A percentile compares a stretch with the other conserved stretches of the same genome.
phyloP scores from a whole-genome alignment of 108 stramenopile species.

The Stephanodiscus triporus region DNA sequence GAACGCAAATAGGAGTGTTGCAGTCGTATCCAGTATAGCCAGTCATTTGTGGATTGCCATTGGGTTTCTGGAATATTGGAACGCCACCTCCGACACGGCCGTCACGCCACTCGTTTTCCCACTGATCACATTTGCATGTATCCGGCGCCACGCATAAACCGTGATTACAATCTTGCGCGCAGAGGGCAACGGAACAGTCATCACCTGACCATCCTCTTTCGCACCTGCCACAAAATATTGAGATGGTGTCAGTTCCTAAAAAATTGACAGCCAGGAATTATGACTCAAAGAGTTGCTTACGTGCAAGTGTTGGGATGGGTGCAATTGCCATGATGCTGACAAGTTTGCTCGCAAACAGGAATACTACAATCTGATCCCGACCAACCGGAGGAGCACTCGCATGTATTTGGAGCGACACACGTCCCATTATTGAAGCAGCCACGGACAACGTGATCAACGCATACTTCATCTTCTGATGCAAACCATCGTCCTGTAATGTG shows the following conservation, averaged over 20 bases:
- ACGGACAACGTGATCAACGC: conserved; percentile 77
- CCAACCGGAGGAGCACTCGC: conserved; percentile 79
- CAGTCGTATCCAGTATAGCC: conserved; percentile 92
- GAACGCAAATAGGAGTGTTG: conserved; percentile 79
- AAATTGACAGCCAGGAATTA: conserved; percentile 67
- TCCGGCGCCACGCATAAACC: conserved; percentile 83
- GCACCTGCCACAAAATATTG: conserved; percentile 49
- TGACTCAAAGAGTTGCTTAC: conserved; percentile 28
- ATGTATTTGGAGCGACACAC: conserved; percentile 79
- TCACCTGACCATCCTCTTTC: conserved; percentile 74
- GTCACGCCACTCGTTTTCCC: conserved; percentile 68
- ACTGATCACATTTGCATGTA: conserved; percentile 74
- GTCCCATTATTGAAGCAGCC: conserved; percentile 85
- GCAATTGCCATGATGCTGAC: conserved; percentile 78
- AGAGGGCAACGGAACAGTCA: conserved; percentile 79
- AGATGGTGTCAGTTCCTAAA: conserved; percentile 69
- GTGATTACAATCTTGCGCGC: conserved; percentile 74
- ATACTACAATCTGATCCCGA: conserved; percentile 60
- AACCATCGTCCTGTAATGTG: conserved; percentile 58
- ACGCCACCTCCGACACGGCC: conserved; percentile 63
- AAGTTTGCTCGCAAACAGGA: conserved; percentile 73
- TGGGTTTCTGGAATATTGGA: conserved; percentile 71
- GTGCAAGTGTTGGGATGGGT: conserved; percentile 83
- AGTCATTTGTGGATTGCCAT: conserved; percentile 80
- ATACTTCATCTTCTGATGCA: conserved; percentile 59